These are phyloP conservation scores for Calonectria crousiana DNA, from an alignment of 2,329 filamentous ascomycete genomes.

Conservation along the genomic window DNA sequence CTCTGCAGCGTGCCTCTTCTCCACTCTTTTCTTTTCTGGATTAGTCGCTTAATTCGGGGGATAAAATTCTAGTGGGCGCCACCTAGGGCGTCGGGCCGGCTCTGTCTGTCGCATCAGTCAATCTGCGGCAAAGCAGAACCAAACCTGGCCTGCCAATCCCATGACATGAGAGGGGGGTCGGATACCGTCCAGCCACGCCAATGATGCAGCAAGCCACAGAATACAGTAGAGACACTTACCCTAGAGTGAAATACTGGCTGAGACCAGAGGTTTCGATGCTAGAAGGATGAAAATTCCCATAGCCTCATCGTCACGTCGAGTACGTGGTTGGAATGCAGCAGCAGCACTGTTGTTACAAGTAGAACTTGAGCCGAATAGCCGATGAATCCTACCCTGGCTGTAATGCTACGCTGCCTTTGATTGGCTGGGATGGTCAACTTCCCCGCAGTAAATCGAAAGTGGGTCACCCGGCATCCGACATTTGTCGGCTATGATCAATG, in stretches of 20 bases:
- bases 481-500: neutral
- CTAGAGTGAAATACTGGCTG: neutral
- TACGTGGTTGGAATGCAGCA: neutral
- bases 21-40: neutral
- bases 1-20: neutral
- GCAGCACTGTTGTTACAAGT: conserved; percentile 10
- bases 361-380: conserved; percentile 14
- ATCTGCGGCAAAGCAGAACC: conserved; percentile 6
- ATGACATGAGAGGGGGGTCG: neutral
- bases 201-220: neutral
- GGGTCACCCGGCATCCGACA: conserved; percentile 21
- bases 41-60: neutral
- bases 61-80: neutral
- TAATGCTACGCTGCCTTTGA: neutral
- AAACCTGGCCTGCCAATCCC: neutral
- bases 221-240: neutral
- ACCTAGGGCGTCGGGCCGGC: conserved; percentile 1
- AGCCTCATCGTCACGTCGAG: neutral
- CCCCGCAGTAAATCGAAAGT: neutral
- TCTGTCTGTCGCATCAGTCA: conserved; percentile 5
- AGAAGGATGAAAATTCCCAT: conserved; percentile 4
- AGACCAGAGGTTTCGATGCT: neutral
- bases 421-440: neutral
- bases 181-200: neutral
- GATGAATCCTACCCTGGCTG: neutral